Conservation (phyloP, 2,329 filamentous ascomycete species). For the Plenodomus biglobosus region DNA sequence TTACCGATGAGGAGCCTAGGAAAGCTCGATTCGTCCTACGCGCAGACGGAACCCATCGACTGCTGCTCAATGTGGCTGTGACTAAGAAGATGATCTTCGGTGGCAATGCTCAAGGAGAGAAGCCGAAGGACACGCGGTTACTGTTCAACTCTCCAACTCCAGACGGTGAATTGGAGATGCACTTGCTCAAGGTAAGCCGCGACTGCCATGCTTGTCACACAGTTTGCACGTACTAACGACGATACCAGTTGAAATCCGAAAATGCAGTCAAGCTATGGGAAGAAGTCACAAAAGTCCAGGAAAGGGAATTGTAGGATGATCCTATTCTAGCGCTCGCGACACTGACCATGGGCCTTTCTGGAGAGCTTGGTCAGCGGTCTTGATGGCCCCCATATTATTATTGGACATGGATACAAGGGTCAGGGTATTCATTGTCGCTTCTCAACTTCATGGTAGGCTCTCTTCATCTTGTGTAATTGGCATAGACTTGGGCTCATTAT, state of each 20-base stretch:
- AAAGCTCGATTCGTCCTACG: slow-evolving; percentile 80
- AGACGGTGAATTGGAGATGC: slow-evolving; percentile 55
- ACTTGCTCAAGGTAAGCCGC: slow-evolving; percentile 58
- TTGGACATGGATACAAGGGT: neutral
- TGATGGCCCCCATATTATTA: neutral
- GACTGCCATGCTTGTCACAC: too few species aligned
- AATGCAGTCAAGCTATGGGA: slow-evolving; percentile 29
- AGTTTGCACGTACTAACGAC: slow-evolving; percentile 10
- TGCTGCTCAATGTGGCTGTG: slow-evolving; percentile 83
- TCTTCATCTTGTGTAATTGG: neutral
- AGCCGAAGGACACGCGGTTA: slow-evolving; percentile 70
- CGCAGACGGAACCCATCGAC: slow-evolving; percentile 82
- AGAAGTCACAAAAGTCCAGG: slow-evolving; percentile 24
- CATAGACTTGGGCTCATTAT: neutral
- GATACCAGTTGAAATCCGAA: slow-evolving; percentile 22
- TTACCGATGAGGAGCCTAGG: slow-evolving; percentile 40
- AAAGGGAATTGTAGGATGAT: slow-evolving; percentile 24
- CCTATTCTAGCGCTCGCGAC: slow-evolving; percentile 6
- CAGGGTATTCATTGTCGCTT: neutral
- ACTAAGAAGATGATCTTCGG: slow-evolving; percentile 78
- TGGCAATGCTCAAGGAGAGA: slow-evolving; percentile 62
- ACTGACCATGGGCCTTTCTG: neutral
- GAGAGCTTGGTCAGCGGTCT: neutral
- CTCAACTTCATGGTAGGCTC: neutral
- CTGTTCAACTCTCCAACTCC: slow-evolving; percentile 61